A percentile compares a stretch with the other conserved stretches of the same genome.
Conservation (phyloP, 2,329 filamentous ascomycete species). For the Berkeleyomyces rouxiae region DNA sequence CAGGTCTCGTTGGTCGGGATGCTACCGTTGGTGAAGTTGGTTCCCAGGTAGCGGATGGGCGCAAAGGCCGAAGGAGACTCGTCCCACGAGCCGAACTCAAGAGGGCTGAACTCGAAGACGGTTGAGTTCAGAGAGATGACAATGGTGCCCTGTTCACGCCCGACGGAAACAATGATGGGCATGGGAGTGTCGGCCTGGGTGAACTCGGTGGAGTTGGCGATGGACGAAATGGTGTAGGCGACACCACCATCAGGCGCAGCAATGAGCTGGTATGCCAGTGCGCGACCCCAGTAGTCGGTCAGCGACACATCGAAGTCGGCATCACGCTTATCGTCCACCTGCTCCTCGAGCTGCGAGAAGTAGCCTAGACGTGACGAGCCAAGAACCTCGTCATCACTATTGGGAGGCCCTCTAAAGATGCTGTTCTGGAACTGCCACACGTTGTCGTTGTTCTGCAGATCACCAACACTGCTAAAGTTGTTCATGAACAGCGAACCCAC, state of each 20-base stretch:
- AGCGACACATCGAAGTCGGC: slow-evolving; percentile 42
- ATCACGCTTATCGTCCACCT: slow-evolving; percentile 24
- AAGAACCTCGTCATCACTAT: slow-evolving; percentile 18
- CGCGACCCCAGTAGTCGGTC: slow-evolving; percentile 81
- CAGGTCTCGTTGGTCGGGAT: slow-evolving; percentile 29
- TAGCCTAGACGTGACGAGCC: slow-evolving; percentile 17
- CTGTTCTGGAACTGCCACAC: slow-evolving; percentile 28
- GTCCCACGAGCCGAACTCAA: slow-evolving; percentile 50
- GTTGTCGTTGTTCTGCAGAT: slow-evolving; percentile 20
- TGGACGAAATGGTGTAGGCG: slow-evolving; percentile 65
- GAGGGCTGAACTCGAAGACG: slow-evolving; percentile 49
- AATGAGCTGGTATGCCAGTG: slow-evolving; percentile 72
- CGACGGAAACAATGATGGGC: slow-evolving; percentile 33
- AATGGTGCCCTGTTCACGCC: slow-evolving; percentile 27
- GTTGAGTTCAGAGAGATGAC: slow-evolving; percentile 38
- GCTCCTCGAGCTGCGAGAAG: slow-evolving; percentile 23
- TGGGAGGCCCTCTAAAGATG: slow-evolving; percentile 23
- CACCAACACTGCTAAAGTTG: slow-evolving; percentile 58
- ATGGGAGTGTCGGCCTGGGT: slow-evolving; percentile 27
- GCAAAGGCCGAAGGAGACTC: slow-evolving; percentile 41
- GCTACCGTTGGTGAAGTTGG: slow-evolving; percentile 36
- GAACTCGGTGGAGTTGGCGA: slow-evolving; percentile 29
- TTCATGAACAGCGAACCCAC: slow-evolving; percentile 70
- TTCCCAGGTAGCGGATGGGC: slow-evolving; percentile 42
- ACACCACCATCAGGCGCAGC: slow-evolving; percentile 59